Percentiles rank a stretch among this genome's conserved stretches.
Evolutionary conservation across 768 basidiomycete genomes (phyloP).

Genomic region (Calvatia gigantea): DNA sequence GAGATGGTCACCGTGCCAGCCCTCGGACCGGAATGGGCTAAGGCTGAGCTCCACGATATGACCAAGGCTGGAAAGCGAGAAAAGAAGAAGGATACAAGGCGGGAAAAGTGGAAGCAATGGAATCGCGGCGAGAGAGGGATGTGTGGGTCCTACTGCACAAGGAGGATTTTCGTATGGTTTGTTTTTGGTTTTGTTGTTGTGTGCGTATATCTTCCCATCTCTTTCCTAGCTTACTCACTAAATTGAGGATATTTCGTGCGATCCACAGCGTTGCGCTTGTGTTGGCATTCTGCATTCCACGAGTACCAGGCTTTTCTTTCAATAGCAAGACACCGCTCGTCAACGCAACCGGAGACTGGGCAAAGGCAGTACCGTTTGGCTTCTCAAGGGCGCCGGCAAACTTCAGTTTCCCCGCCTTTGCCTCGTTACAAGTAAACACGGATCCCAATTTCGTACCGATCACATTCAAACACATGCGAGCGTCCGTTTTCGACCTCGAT

Average conservation of each 20-base stretch:
- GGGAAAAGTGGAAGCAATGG: slow-evolving; percentile 69
- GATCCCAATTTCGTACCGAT: slow-evolving; percentile 72
- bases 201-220: slow-evolving; percentile 24
- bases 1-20: slow-evolving; percentile 93
- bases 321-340: slow-evolving; percentile 53
- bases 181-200: slow-evolving; percentile 56
- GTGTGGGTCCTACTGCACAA: slow-evolving; percentile 78
- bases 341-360: slow-evolving; percentile 56
- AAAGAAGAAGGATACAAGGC: slow-evolving; percentile 48
- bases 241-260: neutral
- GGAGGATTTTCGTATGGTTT: slow-evolving; percentile 65
- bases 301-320: slow-evolving; percentile 73
- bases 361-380: slow-evolving; percentile 47
- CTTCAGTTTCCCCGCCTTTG: slow-evolving; percentile 81
- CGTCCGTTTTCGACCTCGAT: slow-evolving; percentile 65
- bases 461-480: slow-evolving; percentile 64
- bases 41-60: slow-evolving; percentile 73
- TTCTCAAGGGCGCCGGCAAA: slow-evolving; percentile 84
- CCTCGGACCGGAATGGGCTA: slow-evolving; percentile 87
- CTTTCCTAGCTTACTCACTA: neutral
- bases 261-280: slow-evolving; percentile 55
- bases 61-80: slow-evolving; percentile 69
- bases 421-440: slow-evolving; percentile 77
- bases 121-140: slow-evolving; percentile 76
- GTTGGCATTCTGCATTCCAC: slow-evolving; percentile 78